These are phyloP conservation scores for Diutina catenulata DNA, from an alignment of 1,139 yeast genomes.

Conservation along the genomic window DNA sequence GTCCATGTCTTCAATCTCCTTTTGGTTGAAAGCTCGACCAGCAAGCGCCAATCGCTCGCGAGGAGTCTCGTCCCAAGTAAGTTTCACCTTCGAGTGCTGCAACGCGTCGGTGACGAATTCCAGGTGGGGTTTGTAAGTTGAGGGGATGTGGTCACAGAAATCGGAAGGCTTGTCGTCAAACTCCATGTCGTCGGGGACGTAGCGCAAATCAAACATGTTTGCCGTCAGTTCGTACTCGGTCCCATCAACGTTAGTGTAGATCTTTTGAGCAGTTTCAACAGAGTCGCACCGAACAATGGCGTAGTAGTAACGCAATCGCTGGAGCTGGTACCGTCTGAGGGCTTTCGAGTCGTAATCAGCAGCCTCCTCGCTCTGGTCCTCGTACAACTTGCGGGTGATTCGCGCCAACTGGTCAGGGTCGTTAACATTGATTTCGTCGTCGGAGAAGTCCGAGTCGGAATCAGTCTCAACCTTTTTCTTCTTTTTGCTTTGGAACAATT, in stretches of 20 bases:
- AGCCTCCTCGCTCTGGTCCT: constrained; percentile 38
- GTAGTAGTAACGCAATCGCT: constrained; percentile 78
- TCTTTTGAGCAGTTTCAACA: constrained; percentile 55
- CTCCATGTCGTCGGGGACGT: constrained; percentile 83
- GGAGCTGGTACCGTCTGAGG: constrained; percentile 67
- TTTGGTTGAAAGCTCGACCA: constrained; percentile 72
- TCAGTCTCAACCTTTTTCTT: constrained; percentile 13
- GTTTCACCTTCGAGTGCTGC: constrained; percentile 84
- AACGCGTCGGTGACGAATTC: constrained; percentile 83
- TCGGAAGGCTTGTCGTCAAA: constrained; percentile 71
- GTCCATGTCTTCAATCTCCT: constrained; percentile 93
- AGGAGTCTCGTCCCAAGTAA: constrained; percentile 98
- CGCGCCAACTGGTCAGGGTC: constrained; percentile 31
- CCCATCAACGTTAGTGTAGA: constrained; percentile 85
- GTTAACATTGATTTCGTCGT: constrained; percentile 33
- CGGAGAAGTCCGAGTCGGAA: constrained; percentile 30
- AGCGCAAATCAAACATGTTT: constrained; percentile 83
- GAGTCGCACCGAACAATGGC: constrained; percentile 87
- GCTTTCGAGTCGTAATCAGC: constrained; percentile 64
- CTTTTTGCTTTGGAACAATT: constrained; percentile 45
- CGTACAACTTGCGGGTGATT: constrained; percentile 57
- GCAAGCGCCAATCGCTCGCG: constrained; percentile 75
- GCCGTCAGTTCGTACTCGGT: constrained; percentile 95
- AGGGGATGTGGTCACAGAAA: constrained; percentile 57
- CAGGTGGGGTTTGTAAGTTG: constrained; percentile 68